Base-by-base conservation (phyloP, 257 asterid species). In the Fraxinus anomala region DNA sequence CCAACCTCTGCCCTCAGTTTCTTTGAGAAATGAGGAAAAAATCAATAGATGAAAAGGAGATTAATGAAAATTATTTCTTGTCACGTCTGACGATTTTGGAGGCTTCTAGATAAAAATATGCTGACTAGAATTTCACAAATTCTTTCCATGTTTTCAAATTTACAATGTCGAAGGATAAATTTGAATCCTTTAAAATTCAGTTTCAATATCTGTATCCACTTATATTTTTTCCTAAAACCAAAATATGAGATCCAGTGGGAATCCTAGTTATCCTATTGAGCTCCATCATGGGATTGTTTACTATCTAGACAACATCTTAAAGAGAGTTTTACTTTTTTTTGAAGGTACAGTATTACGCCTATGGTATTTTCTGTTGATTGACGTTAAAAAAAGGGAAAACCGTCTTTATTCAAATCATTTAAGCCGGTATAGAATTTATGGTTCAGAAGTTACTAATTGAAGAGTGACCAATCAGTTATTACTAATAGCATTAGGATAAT, bases 81-180 rank as follows among this genome's bases (percentile, higher is more conserved):
- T 13, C 42, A 31, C 31, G 51, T 72, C 40, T 68, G 59, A 65
- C 70, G 19, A 36, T 37, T 59, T 56, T 39, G 10, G 39, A 40
- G 40, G 24, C 68, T 77, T 80, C 19, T n/a, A 40, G 61, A 31
- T 63, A 76, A 69, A 13, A 74, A 34, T 80, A 73, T 59, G 65
- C 68, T 56, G 77, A 11, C 40, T 75, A 70, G 72, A 67, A 63
- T 51, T 44, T 33, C 76, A 51, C 73, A 40, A 40, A 40, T 40
- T 40, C 16, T 40, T 40, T 12, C 14, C 49, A 21, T 76, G 72
- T 76, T 68, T 39, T 73, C 78, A 75, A 54, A 76, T 39, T 73
- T 54, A 36, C 39, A 28, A 2, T 36, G 70, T 47, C 16, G 3
- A 40, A 40, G 14, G 49, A 40, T 14, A 40, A 39, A 10, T 39